Base-by-base conservation (phyloP, 371 early-diverging fungal species). In the Caulochytrium protostelioides region DNA sequence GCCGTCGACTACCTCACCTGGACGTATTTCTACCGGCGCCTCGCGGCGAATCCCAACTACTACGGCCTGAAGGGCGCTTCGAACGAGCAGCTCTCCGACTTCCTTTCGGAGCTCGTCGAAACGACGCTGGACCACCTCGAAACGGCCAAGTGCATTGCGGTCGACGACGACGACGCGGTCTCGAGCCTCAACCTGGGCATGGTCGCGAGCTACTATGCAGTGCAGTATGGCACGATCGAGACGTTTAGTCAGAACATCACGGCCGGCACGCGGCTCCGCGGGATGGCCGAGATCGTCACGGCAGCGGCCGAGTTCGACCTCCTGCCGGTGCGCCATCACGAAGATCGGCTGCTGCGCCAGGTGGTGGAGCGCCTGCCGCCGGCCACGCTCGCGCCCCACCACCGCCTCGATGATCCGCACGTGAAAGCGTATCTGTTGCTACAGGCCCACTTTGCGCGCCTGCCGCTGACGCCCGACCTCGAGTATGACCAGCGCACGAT, bases 1-100 rank as follows among this genome's bases (percentile, higher is more conserved):
- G 94, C 97, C 0, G 89, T 95, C 8, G 97, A 95, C 43, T 92
- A 83, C 42, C 58, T 95, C 39, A 92, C 97, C 0, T 95, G 92
- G 94, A 83, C 94, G 7, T 79, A 85, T 63, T 44, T 90, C 41
- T 92, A 89, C 59, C 78, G 94, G 30, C 74, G 97, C 24, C 69
- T 95, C 74, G 65, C 79, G 8, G 69, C 76, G 46, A 95, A 95
- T 54, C 97, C 97, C 14, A 92, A 89, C 49, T 95, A 87, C 62
- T 95, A 95, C 52, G 76, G 72, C 15, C 48, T 95, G 35, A 75
- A 78, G 43, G 90, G 85, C 2, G 72, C 74, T 4, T 67, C 78
- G 0, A 83, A 80, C 49, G 71, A 75, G 21, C 84, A 87, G 41
- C 46, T 95, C 34, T 80, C 81, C 6, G 87, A 85, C 41, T 79